Conservation (phyloP, 202 grass and related monocot species). For the Musa balbisiana region DNA sequence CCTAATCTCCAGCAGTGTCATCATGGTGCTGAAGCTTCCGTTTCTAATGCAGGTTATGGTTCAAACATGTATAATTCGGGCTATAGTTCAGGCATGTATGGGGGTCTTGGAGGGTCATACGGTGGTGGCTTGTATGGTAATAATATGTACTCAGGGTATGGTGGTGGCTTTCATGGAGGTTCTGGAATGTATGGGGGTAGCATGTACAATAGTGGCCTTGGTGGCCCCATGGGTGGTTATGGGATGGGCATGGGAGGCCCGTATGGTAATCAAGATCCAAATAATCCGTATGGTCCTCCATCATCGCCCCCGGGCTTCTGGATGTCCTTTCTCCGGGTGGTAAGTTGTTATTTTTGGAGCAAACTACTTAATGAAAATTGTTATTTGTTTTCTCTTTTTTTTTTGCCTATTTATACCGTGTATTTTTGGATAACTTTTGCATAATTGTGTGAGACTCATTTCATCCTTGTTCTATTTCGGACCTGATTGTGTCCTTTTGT, state of each 20-base stretch:
- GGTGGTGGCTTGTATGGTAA: constrained; percentile 55
- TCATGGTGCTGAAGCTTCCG: neutral
- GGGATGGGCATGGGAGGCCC: constrained; percentile 55
- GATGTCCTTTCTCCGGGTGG: constrained; percentile 85
- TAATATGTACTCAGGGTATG: constrained; percentile 64
- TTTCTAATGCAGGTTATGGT: constrained; percentile 52
- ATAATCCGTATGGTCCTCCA: constrained; percentile 72
- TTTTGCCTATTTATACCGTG: too few relatives aligned
- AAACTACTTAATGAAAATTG: neutral
- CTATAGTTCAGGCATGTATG: constrained; percentile 52
- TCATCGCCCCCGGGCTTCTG: constrained; percentile 73
- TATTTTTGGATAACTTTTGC: neutral
- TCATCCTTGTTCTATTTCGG: neutral
- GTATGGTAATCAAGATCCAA: constrained; percentile 67
- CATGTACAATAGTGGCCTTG: constrained; percentile 60
- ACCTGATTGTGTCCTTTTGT: neutral
- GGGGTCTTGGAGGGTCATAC: constrained; percentile 41
- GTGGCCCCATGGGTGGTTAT: constrained; percentile 53
- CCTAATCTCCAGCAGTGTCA: neutral
- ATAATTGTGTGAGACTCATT: neutral
- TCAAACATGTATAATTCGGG: constrained; percentile 21
- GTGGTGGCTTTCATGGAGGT: constrained; percentile 41
- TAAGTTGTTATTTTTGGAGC: constrained; percentile 19
- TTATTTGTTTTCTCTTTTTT: neutral
- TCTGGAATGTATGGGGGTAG: constrained; percentile 61